phyloP scores from a whole-genome alignment of 208 protist genomes.

The Leptomonas seymouri region DNA sequence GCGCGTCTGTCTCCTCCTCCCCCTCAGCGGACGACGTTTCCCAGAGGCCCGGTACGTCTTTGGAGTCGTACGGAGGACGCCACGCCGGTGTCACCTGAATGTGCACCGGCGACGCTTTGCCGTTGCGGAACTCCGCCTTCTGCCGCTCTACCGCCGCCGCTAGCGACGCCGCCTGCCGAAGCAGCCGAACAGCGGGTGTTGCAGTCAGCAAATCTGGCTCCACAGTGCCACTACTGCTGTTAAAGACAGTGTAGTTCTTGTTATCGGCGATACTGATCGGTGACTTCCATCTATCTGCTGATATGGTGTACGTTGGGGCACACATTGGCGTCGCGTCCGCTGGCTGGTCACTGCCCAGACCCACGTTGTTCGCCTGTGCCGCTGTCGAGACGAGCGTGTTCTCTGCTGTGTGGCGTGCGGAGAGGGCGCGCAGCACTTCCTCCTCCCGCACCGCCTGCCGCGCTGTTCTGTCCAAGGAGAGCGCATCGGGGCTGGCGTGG shows the following conservation, averaged over 20 bases:
- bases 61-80: slow-evolving; percentile 37
- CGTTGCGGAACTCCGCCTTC: slow-evolving; percentile 27
- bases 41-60: slow-evolving; percentile 45
- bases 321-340: not conserved
- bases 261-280: not conserved
- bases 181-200: slow-evolving; percentile 24
- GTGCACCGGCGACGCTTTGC: slow-evolving; percentile 21
- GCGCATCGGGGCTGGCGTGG: slow-evolving; percentile 5
- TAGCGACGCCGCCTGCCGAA: slow-evolving; percentile 43
- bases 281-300: not conserved
- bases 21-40: slow-evolving; percentile 56
- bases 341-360: not conserved
- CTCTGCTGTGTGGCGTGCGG: not conserved
- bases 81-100: slow-evolving; percentile 34
- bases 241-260: not conserved
- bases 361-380: not conserved
- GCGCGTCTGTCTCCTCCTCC: slow-evolving; percentile 36
- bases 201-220: not conserved
- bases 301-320: not conserved
- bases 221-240: not conserved
- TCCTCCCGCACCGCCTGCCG: slow-evolving; percentile 27
- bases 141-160: slow-evolving; percentile 55
- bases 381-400: not conserved
- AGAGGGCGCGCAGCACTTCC: slow-evolving; percentile 15
- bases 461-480: slow-evolving; percentile 23